phyloP scores from a whole-genome alignment of 2,329 filamentous ascomycete genomes.

The Colletotrichum godetiae region DNA sequence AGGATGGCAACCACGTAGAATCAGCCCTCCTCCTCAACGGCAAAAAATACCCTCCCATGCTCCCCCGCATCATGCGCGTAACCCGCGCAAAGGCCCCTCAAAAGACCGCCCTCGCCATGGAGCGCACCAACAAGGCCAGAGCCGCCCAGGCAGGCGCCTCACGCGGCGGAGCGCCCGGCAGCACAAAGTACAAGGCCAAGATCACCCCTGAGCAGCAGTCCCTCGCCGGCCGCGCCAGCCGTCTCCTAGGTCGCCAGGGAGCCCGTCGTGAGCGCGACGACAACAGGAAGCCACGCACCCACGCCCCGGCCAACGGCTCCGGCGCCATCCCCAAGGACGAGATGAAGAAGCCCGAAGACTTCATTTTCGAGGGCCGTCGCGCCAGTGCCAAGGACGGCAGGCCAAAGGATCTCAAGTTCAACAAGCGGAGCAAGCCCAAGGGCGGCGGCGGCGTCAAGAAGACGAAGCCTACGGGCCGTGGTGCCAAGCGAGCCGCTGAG shows the following conservation, averaged over 20 bases:
- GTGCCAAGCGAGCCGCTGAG: conserved; percentile 52
- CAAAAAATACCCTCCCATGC: conserved; percentile 93
- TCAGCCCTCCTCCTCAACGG: conserved; percentile 88
- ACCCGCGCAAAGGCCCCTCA: conserved; percentile 82
- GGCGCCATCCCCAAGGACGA: conserved; percentile 38
- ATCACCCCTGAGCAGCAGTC: conserved; percentile 76
- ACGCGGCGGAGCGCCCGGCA: conserved; percentile 40
- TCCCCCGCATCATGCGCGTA: conserved; percentile 89
- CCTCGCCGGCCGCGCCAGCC: conserved; percentile 77
- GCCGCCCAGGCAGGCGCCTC: conserved; percentile 36
- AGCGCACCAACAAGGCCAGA: conserved; percentile 56
- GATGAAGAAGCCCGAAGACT: conserved; percentile 72
- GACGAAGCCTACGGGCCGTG: conserved; percentile 51
- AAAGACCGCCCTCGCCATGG: conserved; percentile 67
- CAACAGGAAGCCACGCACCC: conserved; percentile 36
- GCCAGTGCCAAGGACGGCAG: conserved; percentile 75
- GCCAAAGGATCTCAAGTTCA: conserved; percentile 70
- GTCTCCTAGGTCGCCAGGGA: conserved; percentile 78
- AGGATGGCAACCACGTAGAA: conserved; percentile 89
- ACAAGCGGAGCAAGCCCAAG: conserved; percentile 64
- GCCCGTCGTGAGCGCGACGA: conserved; percentile 56
- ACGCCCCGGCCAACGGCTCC: conserved; percentile 35
- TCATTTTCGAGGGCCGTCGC: conserved; percentile 85
- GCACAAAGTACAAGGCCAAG: conserved; percentile 75
- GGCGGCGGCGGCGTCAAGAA: conserved; percentile 51